Conservation (phyloP, 371 early-diverging fungal genomes). For the Phascolomyces articulosus region DNA sequence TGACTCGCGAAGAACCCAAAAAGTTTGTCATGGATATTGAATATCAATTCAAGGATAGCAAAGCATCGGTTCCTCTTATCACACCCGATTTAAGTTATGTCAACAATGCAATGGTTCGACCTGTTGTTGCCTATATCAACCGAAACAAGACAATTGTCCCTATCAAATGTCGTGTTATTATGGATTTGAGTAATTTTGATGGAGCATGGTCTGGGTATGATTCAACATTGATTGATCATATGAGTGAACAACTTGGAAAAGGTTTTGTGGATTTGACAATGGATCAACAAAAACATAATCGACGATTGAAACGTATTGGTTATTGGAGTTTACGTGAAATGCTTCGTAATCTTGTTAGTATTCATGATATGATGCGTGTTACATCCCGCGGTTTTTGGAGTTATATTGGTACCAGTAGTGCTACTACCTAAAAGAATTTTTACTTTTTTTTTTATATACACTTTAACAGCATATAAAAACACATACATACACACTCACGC, state of each 20-base stretch:
- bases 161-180: constrained; percentile 76
- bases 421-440: background rate
- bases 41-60: constrained; percentile 86
- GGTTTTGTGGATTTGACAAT: constrained; percentile 78
- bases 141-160: constrained; percentile 86
- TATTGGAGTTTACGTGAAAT: constrained; percentile 85
- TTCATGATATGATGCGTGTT: constrained; percentile 86
- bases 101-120: constrained; percentile 85
- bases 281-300: constrained; percentile 85
- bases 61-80: constrained; percentile 85
- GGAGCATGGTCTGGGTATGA: constrained; percentile 93
- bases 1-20: constrained; percentile 44
- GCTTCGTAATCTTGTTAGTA: constrained; percentile 67
- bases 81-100: constrained; percentile 77
- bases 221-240: constrained; percentile 75
- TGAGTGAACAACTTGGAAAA: constrained; percentile 83
- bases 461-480: background rate
- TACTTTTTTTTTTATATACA: background rate
- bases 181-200: constrained; percentile 87
- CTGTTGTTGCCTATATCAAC: constrained; percentile 95
- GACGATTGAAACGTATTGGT: constrained; percentile 86
- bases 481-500: background rate
- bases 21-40: constrained; percentile 71
- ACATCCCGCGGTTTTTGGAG: constrained; percentile 77
- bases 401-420: constrained; percentile 41